A percentile compares a stretch with the other conserved stretches of the same genome.
Evolutionary conservation across 2,329 filamentous ascomycete species (phyloP).

Genomic region (Fusarium incarnatum): DNA sequence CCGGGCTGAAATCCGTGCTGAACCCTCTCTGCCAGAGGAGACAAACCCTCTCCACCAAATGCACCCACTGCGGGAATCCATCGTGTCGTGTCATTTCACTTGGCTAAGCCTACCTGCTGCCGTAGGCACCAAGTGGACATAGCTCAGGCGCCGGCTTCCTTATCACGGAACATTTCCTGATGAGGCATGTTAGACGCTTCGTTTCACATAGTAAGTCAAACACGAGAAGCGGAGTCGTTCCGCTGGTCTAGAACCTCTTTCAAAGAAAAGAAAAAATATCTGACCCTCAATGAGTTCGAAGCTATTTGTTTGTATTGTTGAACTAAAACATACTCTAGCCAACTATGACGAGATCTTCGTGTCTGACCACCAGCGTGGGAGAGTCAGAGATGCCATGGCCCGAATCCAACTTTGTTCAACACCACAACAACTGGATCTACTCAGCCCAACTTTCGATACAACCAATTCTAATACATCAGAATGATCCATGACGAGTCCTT

Average conservation of each 20-base stretch:
- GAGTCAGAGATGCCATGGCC: background rate
- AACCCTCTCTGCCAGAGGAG: background rate
- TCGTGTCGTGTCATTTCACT: conserved; percentile 36
- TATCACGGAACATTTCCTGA: conserved; percentile 13
- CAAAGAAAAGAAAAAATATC: background rate
- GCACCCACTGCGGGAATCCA: conserved; percentile 30
- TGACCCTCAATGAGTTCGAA: background rate
- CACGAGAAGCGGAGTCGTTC: background rate
- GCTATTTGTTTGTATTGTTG: background rate
- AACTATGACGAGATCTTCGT: background rate
- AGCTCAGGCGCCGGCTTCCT: conserved; percentile 28
- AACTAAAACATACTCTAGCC: conserved; percentile 3
- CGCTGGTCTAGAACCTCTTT: background rate
- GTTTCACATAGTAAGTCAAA: conserved; percentile 3
- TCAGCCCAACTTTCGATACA: background rate
- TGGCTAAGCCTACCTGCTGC: conserved; percentile 6
- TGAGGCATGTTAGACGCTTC: conserved; percentile 4
- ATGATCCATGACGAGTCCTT: background rate
- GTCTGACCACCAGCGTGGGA: background rate
- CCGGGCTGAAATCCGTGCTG: conserved; percentile 35
- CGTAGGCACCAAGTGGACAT: conserved; percentile 37
- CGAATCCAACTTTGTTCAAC: conserved; percentile 1
- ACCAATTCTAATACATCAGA: background rate
- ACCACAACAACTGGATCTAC: background rate
- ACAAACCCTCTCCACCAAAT: conserved; percentile 22